These are phyloP conservation scores for Trichosporon sp. DNA, from an alignment of 1,284 basidiomycete genomes.

Conservation along the genomic window DNA sequence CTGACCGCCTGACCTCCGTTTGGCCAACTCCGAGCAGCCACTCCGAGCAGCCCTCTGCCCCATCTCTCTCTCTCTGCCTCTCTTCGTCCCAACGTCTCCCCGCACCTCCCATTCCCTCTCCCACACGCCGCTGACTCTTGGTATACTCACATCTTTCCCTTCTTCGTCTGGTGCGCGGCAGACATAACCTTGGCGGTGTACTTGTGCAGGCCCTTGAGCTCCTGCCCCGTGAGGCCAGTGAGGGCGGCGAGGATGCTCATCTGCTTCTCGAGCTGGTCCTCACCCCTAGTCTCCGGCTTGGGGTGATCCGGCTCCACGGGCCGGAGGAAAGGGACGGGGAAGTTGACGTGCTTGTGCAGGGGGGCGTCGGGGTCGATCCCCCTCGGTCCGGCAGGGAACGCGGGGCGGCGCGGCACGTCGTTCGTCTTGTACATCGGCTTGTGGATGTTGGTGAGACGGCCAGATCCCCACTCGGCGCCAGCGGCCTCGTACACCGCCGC, in stretches of 20 bases:
- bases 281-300: slow-evolving; percentile 36
- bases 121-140: background rate
- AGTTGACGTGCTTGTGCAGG: slow-evolving; percentile 46
- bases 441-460: slow-evolving; percentile 18
- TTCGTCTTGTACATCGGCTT: slow-evolving; percentile 5
- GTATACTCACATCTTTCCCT: slow-evolving; percentile 54
- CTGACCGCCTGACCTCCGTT: too few relatives aligned
- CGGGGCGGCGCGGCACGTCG: slow-evolving; percentile 38
- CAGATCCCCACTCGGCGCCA: background rate
- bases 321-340: slow-evolving; percentile 38
- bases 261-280: slow-evolving; percentile 36
- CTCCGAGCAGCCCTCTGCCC: too few relatives aligned
- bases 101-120: background rate
- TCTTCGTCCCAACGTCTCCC: background rate
- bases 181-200: slow-evolving; percentile 45
- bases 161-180: slow-evolving; percentile 57
- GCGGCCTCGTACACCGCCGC: background rate
- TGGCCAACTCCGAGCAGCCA: too few relatives aligned
- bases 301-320: background rate
- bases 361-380: slow-evolving; percentile 31
- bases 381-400: slow-evolving; percentile 29
- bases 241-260: slow-evolving; percentile 38
- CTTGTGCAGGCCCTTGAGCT: slow-evolving; percentile 45
- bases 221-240: slow-evolving; percentile 38
- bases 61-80: background rate